Conservation (phyloP, 1,284 basidiomycete genomes). For the Taiwanofungus camphoratus region DNA sequence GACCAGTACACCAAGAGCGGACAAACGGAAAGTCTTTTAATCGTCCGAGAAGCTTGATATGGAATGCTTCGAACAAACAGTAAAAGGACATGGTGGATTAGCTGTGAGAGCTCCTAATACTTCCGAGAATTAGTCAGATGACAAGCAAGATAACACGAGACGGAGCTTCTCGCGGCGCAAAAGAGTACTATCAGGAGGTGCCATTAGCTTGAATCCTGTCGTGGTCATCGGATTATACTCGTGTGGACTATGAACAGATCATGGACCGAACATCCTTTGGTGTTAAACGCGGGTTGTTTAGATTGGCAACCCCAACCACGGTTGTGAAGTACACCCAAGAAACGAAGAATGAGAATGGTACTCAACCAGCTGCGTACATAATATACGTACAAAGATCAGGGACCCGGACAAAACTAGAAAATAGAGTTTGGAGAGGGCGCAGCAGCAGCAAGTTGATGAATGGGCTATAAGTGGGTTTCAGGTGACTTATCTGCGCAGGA, state of each 20-base stretch:
- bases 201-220: neutral
- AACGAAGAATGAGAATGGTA: too few relatives aligned
- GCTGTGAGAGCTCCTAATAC: slow-evolving; percentile 3
- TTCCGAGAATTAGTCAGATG: slow-evolving; percentile 25
- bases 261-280: slow-evolving; percentile 6
- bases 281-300: too few relatives aligned
- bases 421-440: too few relatives aligned
- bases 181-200: slow-evolving; percentile 13
- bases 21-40: neutral
- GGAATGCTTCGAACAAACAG: neutral
- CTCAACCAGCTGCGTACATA: too few relatives aligned
- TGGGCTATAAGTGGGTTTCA: too few relatives aligned
- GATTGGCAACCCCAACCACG: too few relatives aligned
- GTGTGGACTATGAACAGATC: slow-evolving; percentile 25
- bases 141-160: slow-evolving; percentile 26
- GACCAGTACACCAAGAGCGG: neutral
- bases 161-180: slow-evolving; percentile 19
- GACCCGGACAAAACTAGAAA: too few relatives aligned
- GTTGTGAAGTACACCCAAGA: too few relatives aligned
- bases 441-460: too few relatives aligned
- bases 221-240: slow-evolving; percentile 28
- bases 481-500: too few relatives aligned
- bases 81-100: slow-evolving; percentile 1
- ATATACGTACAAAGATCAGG: too few relatives aligned
- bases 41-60: slow-evolving; percentile 17